Evolutionary conservation across 2,329 filamentous ascomycete species (phyloP).

Genomic region (Pezicula rhizophila): DNA sequence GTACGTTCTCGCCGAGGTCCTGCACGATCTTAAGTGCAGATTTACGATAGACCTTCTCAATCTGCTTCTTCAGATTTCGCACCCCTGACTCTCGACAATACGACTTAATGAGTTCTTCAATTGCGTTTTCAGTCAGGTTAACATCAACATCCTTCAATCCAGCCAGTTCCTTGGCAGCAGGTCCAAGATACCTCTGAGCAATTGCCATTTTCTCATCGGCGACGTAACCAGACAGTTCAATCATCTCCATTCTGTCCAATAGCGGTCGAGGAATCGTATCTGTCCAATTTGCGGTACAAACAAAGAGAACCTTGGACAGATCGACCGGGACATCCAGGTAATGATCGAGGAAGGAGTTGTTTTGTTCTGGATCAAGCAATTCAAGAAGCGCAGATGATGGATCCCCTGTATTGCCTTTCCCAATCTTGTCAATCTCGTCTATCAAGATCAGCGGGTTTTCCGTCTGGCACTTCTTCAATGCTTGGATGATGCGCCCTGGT

Average conservation of each 20-base stretch:
- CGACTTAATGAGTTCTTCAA: slow-evolving; percentile 95
- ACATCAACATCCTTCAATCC: slow-evolving; percentile 89
- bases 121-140: slow-evolving; percentile 76
- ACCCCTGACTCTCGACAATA: slow-evolving; percentile 98
- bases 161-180: slow-evolving; percentile 88
- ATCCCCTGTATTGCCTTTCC: slow-evolving; percentile 91
- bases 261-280: slow-evolving; percentile 94
- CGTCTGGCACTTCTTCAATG: slow-evolving; percentile 97
- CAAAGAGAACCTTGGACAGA: slow-evolving; percentile 93
- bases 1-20: slow-evolving; percentile 78
- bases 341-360: slow-evolving; percentile 93
- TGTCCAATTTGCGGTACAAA: slow-evolving; percentile 98
- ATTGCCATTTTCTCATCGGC: slow-evolving; percentile 99
- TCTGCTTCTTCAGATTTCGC: slow-evolving; percentile 97
- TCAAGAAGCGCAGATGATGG: slow-evolving; percentile 91
- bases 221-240: slow-evolving; percentile 92
- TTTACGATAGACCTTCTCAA: slow-evolving; percentile 98
- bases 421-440: slow-evolving; percentile 97
- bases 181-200: slow-evolving; percentile 85
- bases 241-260: slow-evolving; percentile 95
- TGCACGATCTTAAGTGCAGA: slow-evolving; percentile 95
- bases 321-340: slow-evolving; percentile 99
- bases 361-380: slow-evolving; percentile 92
- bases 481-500: slow-evolving; percentile 94
- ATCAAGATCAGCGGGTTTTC: slow-evolving; percentile 96